Evolutionary conservation across 257 asterid species (phyloP).

Genomic region (Scutellaria minor): DNA sequence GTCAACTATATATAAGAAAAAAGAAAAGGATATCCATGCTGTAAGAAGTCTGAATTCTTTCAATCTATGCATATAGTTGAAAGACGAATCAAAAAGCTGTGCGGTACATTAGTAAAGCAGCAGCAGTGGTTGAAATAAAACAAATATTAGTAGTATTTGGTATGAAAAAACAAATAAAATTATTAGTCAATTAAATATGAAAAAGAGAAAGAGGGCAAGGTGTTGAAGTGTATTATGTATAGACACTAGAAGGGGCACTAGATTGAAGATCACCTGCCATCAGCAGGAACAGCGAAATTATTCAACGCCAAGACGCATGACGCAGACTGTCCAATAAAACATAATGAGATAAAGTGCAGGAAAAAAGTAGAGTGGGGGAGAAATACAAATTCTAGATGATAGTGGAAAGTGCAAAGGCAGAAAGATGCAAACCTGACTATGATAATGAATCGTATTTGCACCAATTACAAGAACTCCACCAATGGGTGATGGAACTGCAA

Average conservation of each 20-base stretch:
- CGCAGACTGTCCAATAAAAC: constrained; percentile 69
- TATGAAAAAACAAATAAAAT: constrained; percentile 26
- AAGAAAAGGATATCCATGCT: neutral
- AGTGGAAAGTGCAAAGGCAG: constrained; percentile 25
- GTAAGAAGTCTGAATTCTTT: neutral
- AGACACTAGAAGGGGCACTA: constrained; percentile 20
- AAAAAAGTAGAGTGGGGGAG: constrained; percentile 29
- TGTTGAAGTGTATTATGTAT: neutral
- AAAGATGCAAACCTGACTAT: constrained; percentile 78
- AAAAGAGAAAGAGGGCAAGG: neutral
- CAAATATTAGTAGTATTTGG: neutral
- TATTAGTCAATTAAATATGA: constrained; percentile 22
- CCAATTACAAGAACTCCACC: constrained; percentile 96
- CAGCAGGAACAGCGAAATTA: constrained; percentile 75
- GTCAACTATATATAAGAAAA: neutral
- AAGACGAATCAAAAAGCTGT: neutral
- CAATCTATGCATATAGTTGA: constrained; percentile 13
- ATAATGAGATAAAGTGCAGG: constrained; percentile 36
- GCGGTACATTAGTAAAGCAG: neutral
- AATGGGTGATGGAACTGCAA: constrained; percentile 98
- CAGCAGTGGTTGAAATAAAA: neutral
- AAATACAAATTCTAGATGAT: constrained; percentile 12
- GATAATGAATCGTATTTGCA: constrained; percentile 94
- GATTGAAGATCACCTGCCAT: constrained; percentile 62
- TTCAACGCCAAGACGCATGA: constrained; percentile 88